phyloP scores from a whole-genome alignment of 1,284 basidiomycete genomes.

The Filobasidium uniguttulatum region DNA sequence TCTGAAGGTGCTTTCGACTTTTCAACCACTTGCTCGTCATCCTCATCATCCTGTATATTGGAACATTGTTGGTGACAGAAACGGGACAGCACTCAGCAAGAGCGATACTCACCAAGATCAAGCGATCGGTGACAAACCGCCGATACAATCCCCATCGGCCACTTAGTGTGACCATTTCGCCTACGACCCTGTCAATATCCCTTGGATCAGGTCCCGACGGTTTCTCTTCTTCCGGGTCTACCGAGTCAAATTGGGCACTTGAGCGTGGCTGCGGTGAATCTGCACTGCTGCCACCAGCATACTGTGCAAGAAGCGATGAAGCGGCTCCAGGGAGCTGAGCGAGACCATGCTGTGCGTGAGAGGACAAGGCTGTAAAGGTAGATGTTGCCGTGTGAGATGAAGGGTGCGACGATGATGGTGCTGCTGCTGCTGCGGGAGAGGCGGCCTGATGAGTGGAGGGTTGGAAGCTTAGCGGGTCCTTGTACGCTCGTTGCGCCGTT shows the following conservation, averaged over 20 bases:
- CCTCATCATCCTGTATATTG: conserved; percentile 15
- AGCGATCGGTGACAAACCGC: conserved; percentile 64
- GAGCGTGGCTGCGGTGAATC: background rate
- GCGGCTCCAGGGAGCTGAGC: conserved; percentile 32
- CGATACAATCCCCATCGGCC: conserved; percentile 84
- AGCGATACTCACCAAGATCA: conserved; percentile 41
- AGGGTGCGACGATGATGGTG: too few species aligned
- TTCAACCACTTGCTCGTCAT: conserved; percentile 16
- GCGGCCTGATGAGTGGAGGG: conserved; percentile 16
- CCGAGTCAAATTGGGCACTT: conserved; percentile 28
- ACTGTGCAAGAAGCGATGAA: conserved; percentile 27
- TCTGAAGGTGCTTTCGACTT: conserved; percentile 13
- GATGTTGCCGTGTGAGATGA: too few species aligned
- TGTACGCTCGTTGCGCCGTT: too few species aligned
- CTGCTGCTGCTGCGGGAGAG: conserved; percentile 15
- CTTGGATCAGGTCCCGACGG: conserved; percentile 55
- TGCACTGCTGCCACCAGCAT: conserved; percentile 24
- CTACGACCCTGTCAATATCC: conserved; percentile 76
- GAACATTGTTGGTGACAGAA: conserved; percentile 18
- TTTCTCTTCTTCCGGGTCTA: conserved; percentile 47
- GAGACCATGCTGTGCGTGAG: conserved; percentile 34
- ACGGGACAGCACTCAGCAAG: background rate
- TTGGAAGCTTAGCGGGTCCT: too few species aligned
- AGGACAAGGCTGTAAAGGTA: conserved; percentile 29
- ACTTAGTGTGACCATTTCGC: conserved; percentile 75